Evolutionary conservation across 257 asterid species (phyloP).

Genomic region (Pogostemon cablin): DNA sequence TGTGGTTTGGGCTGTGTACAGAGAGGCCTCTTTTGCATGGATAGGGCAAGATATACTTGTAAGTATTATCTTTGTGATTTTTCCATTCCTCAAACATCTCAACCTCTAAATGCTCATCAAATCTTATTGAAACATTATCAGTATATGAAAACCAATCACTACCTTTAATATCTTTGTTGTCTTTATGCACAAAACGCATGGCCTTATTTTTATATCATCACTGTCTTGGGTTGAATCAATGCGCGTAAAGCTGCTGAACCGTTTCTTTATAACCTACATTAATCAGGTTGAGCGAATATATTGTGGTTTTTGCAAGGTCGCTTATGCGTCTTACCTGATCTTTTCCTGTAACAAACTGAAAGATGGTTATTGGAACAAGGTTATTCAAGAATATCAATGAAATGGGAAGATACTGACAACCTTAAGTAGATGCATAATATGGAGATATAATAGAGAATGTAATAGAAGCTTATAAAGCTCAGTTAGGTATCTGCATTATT

Average conservation of each 20-base stretch:
- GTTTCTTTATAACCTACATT: not conserved
- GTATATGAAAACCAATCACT: not conserved
- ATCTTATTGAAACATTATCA: not conserved
- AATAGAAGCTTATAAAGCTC: not conserved
- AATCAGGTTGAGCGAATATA: not conserved
- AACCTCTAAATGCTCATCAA: conserved; percentile 7
- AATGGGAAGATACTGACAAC: not conserved
- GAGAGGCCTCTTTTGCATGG: conserved; percentile 76
- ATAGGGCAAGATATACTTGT: conserved; percentile 95
- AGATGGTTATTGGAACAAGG: not conserved
- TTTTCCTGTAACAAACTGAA: not conserved
- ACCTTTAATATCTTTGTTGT: not conserved
- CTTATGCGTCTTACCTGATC: not conserved
- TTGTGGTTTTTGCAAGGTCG: not conserved
- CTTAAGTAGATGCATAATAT: not conserved
- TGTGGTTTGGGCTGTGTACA: conserved; percentile 78
- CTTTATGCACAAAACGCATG: not conserved
- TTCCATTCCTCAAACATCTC: not conserved
- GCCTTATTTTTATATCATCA: not conserved
- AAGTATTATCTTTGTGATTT: conserved; percentile 35
- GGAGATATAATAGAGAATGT: not conserved
- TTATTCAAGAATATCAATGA: not conserved
- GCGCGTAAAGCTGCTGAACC: not conserved
- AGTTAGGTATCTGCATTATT: not conserved
- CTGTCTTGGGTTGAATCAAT: not conserved